Evolutionary conservation across 371 early-diverging fungal genomes (phyloP).

Genomic region (Actinomucor elegans): DNA sequence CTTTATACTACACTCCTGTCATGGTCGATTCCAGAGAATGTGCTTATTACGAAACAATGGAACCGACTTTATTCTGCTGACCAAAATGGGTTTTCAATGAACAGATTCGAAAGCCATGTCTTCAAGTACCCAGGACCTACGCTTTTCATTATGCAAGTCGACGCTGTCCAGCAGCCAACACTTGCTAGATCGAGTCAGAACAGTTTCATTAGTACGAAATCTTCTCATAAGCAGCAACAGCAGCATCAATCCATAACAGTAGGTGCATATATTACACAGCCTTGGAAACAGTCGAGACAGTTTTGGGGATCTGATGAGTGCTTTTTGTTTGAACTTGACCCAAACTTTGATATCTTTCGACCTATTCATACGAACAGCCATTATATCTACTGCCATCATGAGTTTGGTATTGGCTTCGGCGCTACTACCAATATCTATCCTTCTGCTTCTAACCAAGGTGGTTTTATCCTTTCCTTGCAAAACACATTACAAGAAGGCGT

Average conservation of each 20-base stretch:
- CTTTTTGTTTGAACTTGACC: slow-evolving; percentile 58
- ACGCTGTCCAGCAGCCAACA: slow-evolving; percentile 2
- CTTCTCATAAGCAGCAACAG: too few relatives aligned
- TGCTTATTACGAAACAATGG: slow-evolving; percentile 39
- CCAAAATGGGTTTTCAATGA: slow-evolving; percentile 67
- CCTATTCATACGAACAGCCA: slow-evolving; percentile 35
- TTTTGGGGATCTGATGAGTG: slow-evolving; percentile 56
- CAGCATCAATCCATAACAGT: slow-evolving; percentile 22
- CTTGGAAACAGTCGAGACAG: slow-evolving; percentile 59
- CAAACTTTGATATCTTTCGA: slow-evolving; percentile 54
- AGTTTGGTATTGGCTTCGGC: slow-evolving; percentile 63
- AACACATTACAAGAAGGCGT: slow-evolving; percentile 52
- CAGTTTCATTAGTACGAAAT: background rate
- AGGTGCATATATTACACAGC: slow-evolving; percentile 55
- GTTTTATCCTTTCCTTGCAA: slow-evolving; percentile 33
- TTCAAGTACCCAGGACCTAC: slow-evolving; percentile 72
- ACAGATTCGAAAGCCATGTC: slow-evolving; percentile 59
- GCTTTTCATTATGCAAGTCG: slow-evolving; percentile 47
- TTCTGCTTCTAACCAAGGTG: background rate
- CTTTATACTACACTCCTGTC: slow-evolving; percentile 42
- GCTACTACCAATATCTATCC: slow-evolving; percentile 22
- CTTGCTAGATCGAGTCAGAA: background rate
- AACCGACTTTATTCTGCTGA: slow-evolving; percentile 51
- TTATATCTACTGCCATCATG: slow-evolving; percentile 52
- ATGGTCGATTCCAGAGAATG: slow-evolving; percentile 46